Percentiles rank a stretch among this genome's conserved stretches.
These are phyloP conservation scores for Kodamaea sp. DNA, from an alignment of 1,139 yeast species.

Conservation along the genomic window DNA sequence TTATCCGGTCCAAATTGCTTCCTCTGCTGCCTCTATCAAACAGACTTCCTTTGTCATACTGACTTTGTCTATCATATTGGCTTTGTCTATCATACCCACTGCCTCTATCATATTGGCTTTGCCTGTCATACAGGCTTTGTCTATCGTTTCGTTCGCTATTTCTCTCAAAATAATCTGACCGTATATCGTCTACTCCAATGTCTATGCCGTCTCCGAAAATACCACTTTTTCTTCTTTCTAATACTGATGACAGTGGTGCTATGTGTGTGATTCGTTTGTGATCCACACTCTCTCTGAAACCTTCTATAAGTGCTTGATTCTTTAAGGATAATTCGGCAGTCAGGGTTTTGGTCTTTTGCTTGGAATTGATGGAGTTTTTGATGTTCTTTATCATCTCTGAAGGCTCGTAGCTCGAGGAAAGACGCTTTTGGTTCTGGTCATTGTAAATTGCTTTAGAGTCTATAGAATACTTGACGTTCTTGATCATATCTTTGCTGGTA, in stretches of 20 bases:
- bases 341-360: constrained; percentile 11
- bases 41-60: not conserved
- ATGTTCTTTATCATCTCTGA: constrained; percentile 22
- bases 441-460: constrained; percentile 14
- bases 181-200: not conserved
- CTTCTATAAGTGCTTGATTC: constrained; percentile 19
- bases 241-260: not conserved
- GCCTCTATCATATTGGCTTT: not conserved
- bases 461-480: constrained; percentile 15
- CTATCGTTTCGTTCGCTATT: not conserved
- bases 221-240: not conserved
- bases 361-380: constrained; percentile 18
- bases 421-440: constrained; percentile 11
- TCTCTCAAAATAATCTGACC: no score
- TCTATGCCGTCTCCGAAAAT: not conserved
- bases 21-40: not conserved
- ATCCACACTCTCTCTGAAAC: constrained; percentile 23
- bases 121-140: not conserved
- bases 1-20: no score
- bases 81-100: not conserved
- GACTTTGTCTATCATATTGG: not conserved
- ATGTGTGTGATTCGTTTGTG: constrained; percentile 12
- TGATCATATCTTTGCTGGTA: constrained; percentile 15
- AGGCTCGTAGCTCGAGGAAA: constrained; percentile 14
- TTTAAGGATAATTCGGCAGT: constrained; percentile 11